Conservation (phyloP, 768 basidiomycete genomes). For the Kwoniella europaea region DNA sequence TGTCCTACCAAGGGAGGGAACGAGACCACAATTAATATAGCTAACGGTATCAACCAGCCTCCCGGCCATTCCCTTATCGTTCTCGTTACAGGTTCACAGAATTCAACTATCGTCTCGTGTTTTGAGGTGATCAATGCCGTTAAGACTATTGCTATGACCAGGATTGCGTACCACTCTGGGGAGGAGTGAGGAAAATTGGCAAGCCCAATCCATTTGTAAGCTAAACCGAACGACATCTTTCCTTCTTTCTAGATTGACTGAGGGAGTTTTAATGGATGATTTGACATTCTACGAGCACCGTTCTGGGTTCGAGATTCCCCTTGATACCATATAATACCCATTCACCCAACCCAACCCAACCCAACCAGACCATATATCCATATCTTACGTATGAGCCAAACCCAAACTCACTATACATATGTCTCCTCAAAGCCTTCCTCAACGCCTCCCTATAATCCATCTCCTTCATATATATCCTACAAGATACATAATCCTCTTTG, state of each 20-base stretch:
- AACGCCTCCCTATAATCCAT: slow-evolving; percentile 33
- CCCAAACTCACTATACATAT: slow-evolving; percentile 44
- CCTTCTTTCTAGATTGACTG: too few relatives aligned
- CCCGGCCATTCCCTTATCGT: slow-evolving; percentile 48
- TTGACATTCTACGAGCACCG: too few relatives aligned
- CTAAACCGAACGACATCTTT: too few relatives aligned
- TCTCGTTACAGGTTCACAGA: slow-evolving; percentile 38
- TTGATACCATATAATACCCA: too few relatives aligned
- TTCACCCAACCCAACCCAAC: background rate
- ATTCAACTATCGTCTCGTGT: slow-evolving; percentile 47
- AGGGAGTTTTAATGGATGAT: too few relatives aligned
- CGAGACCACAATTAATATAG: slow-evolving; percentile 44
- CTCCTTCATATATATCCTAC: slow-evolving; percentile 31
- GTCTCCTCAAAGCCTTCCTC: slow-evolving; percentile 29
- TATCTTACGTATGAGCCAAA: background rate
- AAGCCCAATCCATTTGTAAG: background rate
- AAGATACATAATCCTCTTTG: slow-evolving; percentile 34
- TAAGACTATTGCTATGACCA: slow-evolving; percentile 40
- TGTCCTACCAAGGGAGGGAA: slow-evolving; percentile 53
- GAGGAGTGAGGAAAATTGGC: background rate
- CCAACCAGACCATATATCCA: background rate
- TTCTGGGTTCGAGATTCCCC: too few relatives aligned
- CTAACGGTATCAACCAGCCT: slow-evolving; percentile 49
- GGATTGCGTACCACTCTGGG: slow-evolving; percentile 52
- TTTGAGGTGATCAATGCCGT: slow-evolving; percentile 45